A percentile compares a stretch with the other conserved stretches of the same genome.
Conservation (phyloP, 768 basidiomycete genomes). For the Lentinula detonsa region DNA sequence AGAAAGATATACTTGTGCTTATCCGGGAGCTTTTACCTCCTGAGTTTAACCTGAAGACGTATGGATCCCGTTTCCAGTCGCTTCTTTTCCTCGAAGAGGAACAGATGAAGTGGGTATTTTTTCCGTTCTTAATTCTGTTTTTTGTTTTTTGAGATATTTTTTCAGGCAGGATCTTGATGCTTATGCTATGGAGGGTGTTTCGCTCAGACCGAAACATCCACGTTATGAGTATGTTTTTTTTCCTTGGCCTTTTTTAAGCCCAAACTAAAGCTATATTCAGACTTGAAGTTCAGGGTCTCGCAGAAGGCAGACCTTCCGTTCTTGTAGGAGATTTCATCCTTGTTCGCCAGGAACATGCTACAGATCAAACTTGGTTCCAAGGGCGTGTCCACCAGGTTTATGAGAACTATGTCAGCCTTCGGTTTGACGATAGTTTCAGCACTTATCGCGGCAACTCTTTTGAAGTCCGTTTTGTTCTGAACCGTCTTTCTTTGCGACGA, state of each 20-base stretch:
- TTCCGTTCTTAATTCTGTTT: conserved; percentile 4
- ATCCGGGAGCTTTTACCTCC: conserved; percentile 30
- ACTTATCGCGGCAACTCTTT: conserved; percentile 31
- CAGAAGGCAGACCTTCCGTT: conserved; percentile 54
- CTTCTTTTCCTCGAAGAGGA: conserved; percentile 47
- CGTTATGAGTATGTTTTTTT: conserved; percentile 36
- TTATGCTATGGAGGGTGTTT: conserved; percentile 29
- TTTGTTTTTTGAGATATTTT: conserved; percentile 6
- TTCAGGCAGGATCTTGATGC: conserved; percentile 32
- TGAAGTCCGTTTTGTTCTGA: conserved; percentile 52
- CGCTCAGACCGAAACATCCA: conserved; percentile 26
- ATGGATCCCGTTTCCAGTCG: conserved; percentile 37
- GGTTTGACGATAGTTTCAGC: conserved; percentile 40
- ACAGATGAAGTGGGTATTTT: conserved; percentile 32
- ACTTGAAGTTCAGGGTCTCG: conserved; percentile 46
- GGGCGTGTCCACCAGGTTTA: conserved; percentile 45
- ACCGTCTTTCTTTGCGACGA: conserved; percentile 45
- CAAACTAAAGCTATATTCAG: conserved; percentile 18
- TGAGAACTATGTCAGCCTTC: conserved; percentile 35
- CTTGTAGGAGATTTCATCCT: conserved; percentile 44
- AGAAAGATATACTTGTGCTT: conserved; percentile 13
- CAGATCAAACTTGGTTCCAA: conserved; percentile 27
- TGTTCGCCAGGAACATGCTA: conserved; percentile 18
- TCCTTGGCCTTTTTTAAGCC: background rate
- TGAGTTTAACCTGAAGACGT: conserved; percentile 28